Evolutionary conservation across 192 early-diverging fungal species (phyloP), one percentile per base, ranked within the genome.

Genomic region (Geranomyces michiganensis): DNA sequence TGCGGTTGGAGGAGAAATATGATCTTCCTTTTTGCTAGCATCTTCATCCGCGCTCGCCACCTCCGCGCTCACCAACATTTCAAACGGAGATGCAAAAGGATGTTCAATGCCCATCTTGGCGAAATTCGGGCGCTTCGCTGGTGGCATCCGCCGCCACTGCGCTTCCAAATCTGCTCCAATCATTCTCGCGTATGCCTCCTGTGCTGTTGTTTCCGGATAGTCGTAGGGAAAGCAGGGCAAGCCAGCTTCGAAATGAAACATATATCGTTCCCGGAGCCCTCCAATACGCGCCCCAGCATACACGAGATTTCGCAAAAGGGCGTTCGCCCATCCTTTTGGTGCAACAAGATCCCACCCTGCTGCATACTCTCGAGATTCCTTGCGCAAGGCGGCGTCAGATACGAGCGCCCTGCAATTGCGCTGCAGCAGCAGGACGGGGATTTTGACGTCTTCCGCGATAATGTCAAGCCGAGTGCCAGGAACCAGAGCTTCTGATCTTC

Each of bases 261-360:
- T 82, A 46, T 85, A 76, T 0, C 88, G 78, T 65, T 99, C 94
- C 7, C 88, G 74, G 31, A 92, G 72, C 0, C 95, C 72, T 31
- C 88, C 90, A 2, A 89, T 88, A 56, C 92, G 84, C 0, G 91
- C 92, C 14, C 96, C 96, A 1, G 92, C 92, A 82, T 93, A 96
- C 21, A 91, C 78, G 22, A 99, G 81, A 17, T 89, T 84, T 78
- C 92, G 89, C 94, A 94, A 97, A 68, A 99, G 88, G 12, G 87
- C 69, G 82, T 92, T 91, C 9, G 87, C 94, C 90, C 91, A 95
- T 0, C 89, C 88, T n/a, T 81, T 78, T 15, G 80, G 76, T 7
- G 93, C 92, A 8, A 94, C 74, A 21, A 97, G 44, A 22, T 90
- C 91, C 94, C 94, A 96, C 0, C 94, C 94, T 59, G 89, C 78